These are phyloP conservation scores for Suillus weaverae DNA, from an alignment of 768 basidiomycete genomes.

Conservation along the genomic window DNA sequence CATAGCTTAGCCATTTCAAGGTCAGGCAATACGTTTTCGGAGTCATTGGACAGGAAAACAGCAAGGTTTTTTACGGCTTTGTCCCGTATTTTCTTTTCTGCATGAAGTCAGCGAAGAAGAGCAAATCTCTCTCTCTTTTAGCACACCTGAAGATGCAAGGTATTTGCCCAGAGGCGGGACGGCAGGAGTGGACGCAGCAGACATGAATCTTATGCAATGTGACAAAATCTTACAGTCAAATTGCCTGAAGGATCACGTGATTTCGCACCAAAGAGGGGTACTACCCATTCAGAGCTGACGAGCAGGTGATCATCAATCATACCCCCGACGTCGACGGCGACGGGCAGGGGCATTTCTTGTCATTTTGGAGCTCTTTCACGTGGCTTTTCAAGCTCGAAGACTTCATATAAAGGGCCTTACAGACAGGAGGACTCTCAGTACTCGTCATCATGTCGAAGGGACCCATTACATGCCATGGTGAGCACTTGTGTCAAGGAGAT, in stretches of 20 bases:
- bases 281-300: neutral
- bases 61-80: conserved; percentile 82
- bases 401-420: neutral
- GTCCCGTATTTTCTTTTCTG: conserved; percentile 92
- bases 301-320: neutral
- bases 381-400: neutral
- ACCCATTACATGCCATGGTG: conserved; percentile 91
- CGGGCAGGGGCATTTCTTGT: neutral
- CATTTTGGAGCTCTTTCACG: neutral
- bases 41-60: conserved; percentile 71
- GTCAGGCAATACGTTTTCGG: conserved; percentile 58
- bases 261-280: neutral
- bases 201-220: conserved; percentile 29
- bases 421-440: neutral
- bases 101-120: neutral
- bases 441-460: conserved; percentile 51
- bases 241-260: neutral
- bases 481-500: conserved; percentile 15
- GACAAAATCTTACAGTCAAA: conserved; percentile 16
- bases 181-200: conserved; percentile 33
- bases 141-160: conserved; percentile 86
- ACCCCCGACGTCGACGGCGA: neutral
- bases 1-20: conserved; percentile 88
- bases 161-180: conserved; percentile 82
- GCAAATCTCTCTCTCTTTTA: neutral